Evolutionary conservation across 768 basidiomycete genomes (phyloP).

Genomic region (Hypsizygus marmoreus): DNA sequence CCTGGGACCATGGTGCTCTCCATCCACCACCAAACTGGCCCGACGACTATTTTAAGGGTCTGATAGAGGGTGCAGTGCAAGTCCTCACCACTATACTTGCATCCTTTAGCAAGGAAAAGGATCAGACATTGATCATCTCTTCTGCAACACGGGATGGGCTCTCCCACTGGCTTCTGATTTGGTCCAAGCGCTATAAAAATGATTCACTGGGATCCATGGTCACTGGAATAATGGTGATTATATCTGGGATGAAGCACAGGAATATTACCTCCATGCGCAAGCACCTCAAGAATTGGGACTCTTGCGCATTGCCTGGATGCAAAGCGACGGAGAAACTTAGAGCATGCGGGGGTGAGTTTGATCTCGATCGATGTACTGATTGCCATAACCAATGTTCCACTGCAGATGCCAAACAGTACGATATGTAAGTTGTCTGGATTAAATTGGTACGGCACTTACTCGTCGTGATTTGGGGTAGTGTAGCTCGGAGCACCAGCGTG

Average conservation of each 20-base stretch:
- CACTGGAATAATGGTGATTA: neutral
- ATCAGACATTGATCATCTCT: constrained; percentile 5
- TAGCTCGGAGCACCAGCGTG: constrained; percentile 27
- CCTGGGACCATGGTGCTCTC: constrained; percentile 15
- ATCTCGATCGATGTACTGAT: neutral
- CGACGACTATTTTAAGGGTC: neutral
- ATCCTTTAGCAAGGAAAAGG: constrained; percentile 1
- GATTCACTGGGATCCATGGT: constrained; percentile 2
- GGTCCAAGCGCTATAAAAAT: constrained; percentile 8
- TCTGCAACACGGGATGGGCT: constrained; percentile 3
- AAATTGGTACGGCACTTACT: neutral
- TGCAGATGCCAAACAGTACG: constrained; percentile 17
- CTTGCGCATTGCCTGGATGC: constrained; percentile 14
- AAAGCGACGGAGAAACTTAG: constrained; percentile 7
- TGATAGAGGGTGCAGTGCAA: neutral
- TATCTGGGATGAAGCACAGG: neutral
- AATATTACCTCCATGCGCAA: constrained; percentile 6
- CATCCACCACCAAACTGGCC: constrained; percentile 1
- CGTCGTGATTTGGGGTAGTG: constrained; percentile 15
- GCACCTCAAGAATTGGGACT: constrained; percentile 14
- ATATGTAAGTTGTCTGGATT: constrained; percentile 9
- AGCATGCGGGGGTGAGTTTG: constrained; percentile 11
- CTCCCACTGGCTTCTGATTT: constrained; percentile 4
- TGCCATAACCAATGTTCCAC: neutral
- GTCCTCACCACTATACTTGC: neutral